Base-by-base conservation (phyloP, 371 early-diverging fungal species). In the Rhizoclosmatium hyalinum region DNA sequence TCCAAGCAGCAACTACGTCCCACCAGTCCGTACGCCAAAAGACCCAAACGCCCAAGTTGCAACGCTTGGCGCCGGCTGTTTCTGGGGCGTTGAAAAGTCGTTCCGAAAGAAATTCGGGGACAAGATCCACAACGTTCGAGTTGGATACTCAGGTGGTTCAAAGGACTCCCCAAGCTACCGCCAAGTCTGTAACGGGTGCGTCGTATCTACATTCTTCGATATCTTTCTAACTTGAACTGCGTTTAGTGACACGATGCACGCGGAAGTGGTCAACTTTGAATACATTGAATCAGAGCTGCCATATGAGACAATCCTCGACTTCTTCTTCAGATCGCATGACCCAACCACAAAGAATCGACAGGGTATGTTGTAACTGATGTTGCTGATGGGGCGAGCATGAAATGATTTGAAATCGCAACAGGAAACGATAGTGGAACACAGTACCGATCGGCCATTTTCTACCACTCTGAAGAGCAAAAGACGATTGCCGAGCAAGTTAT, bases 401-500 rank as follows among this genome's bases (percentile, higher is more conserved):
- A 32, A 32, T 32, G 50, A 72, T 54, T 17, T 63, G 57, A n/a
- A 60, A 4, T 50, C 50, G 0, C 6, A 50, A 12, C 50, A 60
- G 61, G 61, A 10, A 82, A 82, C 60, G 95, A 94, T 78, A 67
- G 80, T 17, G 95, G 95, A 24, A 88, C 92, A 4, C 96, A 96
- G 82, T 97, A 97, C 82, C 89, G 98, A 6, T 91, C 92, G 0
- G 94, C 89, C 32, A 95, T 97, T 68, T 94, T 93, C 80, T 94
- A 91, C 77, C 93, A 94, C 77, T 79, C 76, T 46, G 84, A 81
- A 3, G 89, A 89, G 78, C 97, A 97, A 81, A 85, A 88, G 76
- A 60, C 79, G 60, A 83, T 88, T 24, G 98, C 97, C n/a, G 88
- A 92, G 75, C 79, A 76, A 44, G 82, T 88, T 69, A 83, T 89